These are phyloP conservation scores for Thermochaetoides thermophila DNA, from an alignment of 495 filamentous ascomycete species.

Conservation along the genomic window DNA sequence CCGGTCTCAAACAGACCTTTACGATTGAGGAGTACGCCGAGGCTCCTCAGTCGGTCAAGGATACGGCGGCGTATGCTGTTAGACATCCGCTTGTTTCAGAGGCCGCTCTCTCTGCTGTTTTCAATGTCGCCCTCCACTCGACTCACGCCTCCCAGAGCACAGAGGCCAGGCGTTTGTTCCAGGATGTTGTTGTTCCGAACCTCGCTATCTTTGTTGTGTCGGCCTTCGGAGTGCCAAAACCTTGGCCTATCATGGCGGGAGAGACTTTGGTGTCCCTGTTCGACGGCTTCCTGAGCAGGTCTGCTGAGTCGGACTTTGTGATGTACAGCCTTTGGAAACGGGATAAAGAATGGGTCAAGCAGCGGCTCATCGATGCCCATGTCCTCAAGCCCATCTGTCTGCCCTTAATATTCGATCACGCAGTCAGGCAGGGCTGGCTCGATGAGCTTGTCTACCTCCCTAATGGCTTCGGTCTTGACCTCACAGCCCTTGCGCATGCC, in stretches of 20 bases:
- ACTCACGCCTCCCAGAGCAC: constrained; percentile 46
- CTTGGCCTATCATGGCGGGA: constrained; percentile 39
- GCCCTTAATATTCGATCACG: constrained; percentile 70
- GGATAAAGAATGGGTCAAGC: constrained; percentile 67
- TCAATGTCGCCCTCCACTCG: constrained; percentile 58
- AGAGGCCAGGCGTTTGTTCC: constrained; percentile 52
- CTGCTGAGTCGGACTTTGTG: constrained; percentile 59
- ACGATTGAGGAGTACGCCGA: constrained; percentile 59
- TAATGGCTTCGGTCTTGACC: constrained; percentile 73
- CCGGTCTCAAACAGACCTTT: constrained; percentile 64
- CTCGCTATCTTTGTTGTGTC: constrained; percentile 67
- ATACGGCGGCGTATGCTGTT: constrained; percentile 57
- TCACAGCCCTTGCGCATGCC: constrained; percentile 78
- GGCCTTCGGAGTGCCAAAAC: constrained; percentile 46
- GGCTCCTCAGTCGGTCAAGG: constrained; percentile 51
- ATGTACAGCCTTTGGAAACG: constrained; percentile 80
- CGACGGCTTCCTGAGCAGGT: constrained; percentile 33
- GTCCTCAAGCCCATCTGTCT: constrained; percentile 58
- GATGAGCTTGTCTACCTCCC: constrained; percentile 60
- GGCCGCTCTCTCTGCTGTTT: constrained; percentile 68
- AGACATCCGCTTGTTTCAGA: constrained; percentile 79
- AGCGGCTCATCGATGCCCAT: constrained; percentile 66
- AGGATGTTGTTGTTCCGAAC: constrained; percentile 52
- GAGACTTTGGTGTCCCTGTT: constrained; percentile 39
- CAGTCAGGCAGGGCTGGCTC: constrained; percentile 63